Conservation (phyloP, 345 rosid species). For the Leavenworthia alabamica region DNA sequence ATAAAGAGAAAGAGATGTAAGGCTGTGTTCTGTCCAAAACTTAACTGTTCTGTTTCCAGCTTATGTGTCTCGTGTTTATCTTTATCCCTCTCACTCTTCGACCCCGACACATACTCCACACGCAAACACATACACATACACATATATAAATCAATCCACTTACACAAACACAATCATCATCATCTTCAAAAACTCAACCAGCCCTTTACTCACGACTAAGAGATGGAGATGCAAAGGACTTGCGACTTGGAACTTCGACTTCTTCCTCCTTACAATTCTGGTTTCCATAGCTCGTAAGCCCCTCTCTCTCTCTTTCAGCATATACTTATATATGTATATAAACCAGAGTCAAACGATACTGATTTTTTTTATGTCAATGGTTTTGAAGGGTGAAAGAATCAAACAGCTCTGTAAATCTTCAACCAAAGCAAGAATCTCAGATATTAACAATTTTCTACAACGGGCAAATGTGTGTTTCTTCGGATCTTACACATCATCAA, state of each 20-base stretch:
- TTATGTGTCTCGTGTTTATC: neutral
- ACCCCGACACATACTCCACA: conserved; percentile 7
- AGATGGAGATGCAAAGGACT: conserved; percentile 14
- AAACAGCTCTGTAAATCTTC: neutral
- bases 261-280: neutral
- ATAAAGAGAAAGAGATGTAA: neutral
- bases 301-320: neutral
- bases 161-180: neutral
- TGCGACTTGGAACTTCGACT: conserved; percentile 29
- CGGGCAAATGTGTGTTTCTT: conserved; percentile 11
- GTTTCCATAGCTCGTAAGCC: neutral
- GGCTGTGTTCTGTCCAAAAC: conserved; percentile 11
- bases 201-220: neutral
- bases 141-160: neutral
- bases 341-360: neutral
- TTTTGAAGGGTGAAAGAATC: conserved; percentile 2
- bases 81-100: neutral
- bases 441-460: conserved; percentile 14
- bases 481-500: conserved; percentile 12
- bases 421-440: conserved; percentile 14
- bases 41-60: neutral
- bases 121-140: neutral
- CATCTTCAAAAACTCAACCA: conserved; percentile 4
- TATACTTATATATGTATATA: neutral
- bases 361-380: neutral